These are phyloP conservation scores for Xylaria sp. DNA, from an alignment of 2,329 filamentous ascomycete species.

Conservation along the genomic window DNA sequence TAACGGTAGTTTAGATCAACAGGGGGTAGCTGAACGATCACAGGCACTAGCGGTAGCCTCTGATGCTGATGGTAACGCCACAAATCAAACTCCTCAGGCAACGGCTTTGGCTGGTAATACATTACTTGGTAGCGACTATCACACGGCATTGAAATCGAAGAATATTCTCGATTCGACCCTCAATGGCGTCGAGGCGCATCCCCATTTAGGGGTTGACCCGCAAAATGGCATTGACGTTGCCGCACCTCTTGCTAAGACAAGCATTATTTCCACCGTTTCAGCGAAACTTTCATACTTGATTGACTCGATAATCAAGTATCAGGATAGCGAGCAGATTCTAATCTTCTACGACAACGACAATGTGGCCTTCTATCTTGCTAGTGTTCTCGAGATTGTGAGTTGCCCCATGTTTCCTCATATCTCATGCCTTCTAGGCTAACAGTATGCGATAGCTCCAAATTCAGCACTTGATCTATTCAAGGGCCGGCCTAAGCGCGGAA, in stretches of 20 bases:
- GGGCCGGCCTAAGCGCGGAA: slow-evolving; percentile 65
- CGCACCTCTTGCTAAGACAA: slow-evolving; percentile 67
- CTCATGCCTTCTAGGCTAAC: slow-evolving; percentile 7
- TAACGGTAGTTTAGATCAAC: slow-evolving; percentile 56
- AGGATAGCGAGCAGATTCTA: slow-evolving; percentile 83
- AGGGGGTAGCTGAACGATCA: slow-evolving; percentile 53
- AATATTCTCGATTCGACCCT: slow-evolving; percentile 25
- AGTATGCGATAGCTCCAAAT: slow-evolving; percentile 61
- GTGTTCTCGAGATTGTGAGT: slow-evolving; percentile 78
- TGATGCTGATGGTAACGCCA: slow-evolving; percentile 38
- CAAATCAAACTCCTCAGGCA: slow-evolving; percentile 34
- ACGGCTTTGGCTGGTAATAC: slow-evolving; percentile 46
- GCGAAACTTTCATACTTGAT: slow-evolving; percentile 89
- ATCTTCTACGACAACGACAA: slow-evolving; percentile 94
- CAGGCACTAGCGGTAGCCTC: slow-evolving; percentile 46
- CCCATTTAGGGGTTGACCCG: slow-evolving; percentile 42
- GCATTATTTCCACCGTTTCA: slow-evolving; percentile 82
- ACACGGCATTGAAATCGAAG: slow-evolving; percentile 44
- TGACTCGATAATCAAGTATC: slow-evolving; percentile 74
- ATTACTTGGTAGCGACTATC: slow-evolving; percentile 45
- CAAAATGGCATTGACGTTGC: slow-evolving; percentile 58
- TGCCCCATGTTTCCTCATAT: neutral
- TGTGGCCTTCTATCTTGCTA: slow-evolving; percentile 84
- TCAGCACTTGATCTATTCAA: slow-evolving; percentile 74
- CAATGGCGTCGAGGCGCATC: slow-evolving; percentile 23